These are phyloP conservation scores for Hyparrhenia diplandra DNA, from an alignment of 176 grass and related monocot genomes.

Conservation along the genomic window DNA sequence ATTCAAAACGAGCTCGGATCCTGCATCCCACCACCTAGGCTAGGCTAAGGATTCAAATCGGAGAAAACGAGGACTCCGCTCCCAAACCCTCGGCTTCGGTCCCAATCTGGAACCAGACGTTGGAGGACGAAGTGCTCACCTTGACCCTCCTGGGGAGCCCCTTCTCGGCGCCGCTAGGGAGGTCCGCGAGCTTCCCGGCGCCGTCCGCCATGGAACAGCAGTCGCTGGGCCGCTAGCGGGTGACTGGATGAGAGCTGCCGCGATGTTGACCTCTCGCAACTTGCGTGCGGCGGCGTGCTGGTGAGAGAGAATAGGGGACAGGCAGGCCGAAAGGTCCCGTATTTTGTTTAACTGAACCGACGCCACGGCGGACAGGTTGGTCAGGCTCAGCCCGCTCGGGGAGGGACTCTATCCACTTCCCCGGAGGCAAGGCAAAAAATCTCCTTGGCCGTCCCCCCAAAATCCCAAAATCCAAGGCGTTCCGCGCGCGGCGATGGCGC, in stretches of 20 bases:
- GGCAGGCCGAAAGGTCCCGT: too few species aligned
- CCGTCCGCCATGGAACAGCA: constrained; percentile 30
- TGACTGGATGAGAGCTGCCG: not conserved
- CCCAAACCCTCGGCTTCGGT: not conserved
- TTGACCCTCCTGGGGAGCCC: constrained; percentile 22
- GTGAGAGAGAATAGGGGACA: not conserved
- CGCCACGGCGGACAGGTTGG: not conserved
- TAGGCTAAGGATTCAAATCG: not conserved
- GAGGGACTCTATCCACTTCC: constrained; percentile 42
- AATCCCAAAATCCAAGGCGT: constrained; percentile 4
- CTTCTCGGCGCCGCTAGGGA: constrained; percentile 7
- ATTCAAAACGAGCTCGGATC: not conserved
- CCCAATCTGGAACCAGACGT: not conserved
- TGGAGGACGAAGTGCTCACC: constrained; percentile 11
- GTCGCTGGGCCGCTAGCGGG: too few species aligned
- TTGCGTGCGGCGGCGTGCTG: not conserved
- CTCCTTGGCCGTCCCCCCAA: constrained; percentile 15
- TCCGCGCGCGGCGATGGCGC: constrained; percentile 17
- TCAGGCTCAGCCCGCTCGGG: not conserved
- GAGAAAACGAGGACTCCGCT: not conserved
- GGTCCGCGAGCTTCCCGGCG: constrained; percentile 1
- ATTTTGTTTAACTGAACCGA: not conserved
- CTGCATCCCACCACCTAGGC: not conserved
- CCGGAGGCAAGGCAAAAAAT: constrained; percentile 20
- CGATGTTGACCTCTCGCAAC: not conserved